Evolutionary conservation across 441 rosid species (phyloP).

Genomic region (Populus hybrid): DNA sequence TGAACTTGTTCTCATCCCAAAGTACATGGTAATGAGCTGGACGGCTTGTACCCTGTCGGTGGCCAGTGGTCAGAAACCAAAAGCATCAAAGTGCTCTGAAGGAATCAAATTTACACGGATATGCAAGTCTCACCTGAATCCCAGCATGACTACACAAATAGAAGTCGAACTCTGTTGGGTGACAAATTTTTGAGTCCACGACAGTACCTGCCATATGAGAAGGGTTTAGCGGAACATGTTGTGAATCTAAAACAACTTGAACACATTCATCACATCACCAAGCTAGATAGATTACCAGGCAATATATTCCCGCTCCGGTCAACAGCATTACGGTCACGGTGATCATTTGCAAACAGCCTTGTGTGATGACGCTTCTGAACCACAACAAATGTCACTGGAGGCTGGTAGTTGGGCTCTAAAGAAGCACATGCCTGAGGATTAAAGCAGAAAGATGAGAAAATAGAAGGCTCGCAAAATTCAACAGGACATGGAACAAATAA

Average conservation of each 20-base stretch:
- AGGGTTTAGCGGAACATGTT: background rate
- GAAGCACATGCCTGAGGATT: constrained; percentile 77
- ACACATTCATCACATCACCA: background rate
- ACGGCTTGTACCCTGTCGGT: constrained; percentile 83
- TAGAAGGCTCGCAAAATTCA: background rate
- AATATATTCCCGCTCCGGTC: constrained; percentile 90
- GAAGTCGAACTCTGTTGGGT: constrained; percentile 94
- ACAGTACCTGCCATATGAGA: constrained; percentile 61
- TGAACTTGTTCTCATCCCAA: constrained; percentile 93
- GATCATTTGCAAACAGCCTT: constrained; percentile 85
- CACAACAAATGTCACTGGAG: constrained; percentile 94
- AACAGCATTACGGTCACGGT: constrained; percentile 60
- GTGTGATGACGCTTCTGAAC: constrained; percentile 99
- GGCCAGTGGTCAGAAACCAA: background rate
- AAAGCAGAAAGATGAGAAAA: background rate
- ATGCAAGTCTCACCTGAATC: constrained; percentile 57
- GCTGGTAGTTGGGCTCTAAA: constrained; percentile 90
- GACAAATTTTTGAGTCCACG: constrained; percentile 93
- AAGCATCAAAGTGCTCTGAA: background rate
- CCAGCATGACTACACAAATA: constrained; percentile 99
- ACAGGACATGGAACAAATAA: background rate
- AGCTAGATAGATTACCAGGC: constrained; percentile 48
- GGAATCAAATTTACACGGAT: background rate
- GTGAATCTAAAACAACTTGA: background rate
- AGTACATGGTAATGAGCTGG: constrained; percentile 98